These are phyloP conservation scores for Citrullus amarus DNA, from an alignment of 306 rosid genomes.

Conservation along the genomic window DNA sequence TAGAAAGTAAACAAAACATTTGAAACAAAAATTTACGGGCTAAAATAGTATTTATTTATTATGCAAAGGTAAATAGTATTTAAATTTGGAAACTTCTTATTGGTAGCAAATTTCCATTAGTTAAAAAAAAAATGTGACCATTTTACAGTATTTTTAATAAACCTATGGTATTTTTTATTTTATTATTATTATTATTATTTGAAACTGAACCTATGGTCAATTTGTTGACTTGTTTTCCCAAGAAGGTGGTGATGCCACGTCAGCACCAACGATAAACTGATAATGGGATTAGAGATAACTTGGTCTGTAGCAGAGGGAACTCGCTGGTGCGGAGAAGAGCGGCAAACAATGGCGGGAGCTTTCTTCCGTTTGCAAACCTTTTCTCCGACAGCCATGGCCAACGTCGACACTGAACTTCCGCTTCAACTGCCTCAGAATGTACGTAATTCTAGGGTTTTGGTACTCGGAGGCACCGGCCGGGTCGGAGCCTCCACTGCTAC, in stretches of 20 bases:
- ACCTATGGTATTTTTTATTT: too few species aligned
- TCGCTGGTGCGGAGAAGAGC: neutral
- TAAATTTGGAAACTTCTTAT: too few species aligned
- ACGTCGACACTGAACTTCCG: slow-evolving; percentile 3
- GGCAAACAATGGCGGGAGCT: slow-evolving; percentile 25
- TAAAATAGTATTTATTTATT: too few species aligned
- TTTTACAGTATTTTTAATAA: too few species aligned
- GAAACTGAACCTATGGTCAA: too few species aligned
- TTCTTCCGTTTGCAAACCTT: slow-evolving; percentile 22
- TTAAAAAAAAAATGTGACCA: too few species aligned
- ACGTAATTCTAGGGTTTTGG: slow-evolving; percentile 52
- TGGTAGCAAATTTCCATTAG: too few species aligned
- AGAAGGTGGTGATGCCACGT: slow-evolving; percentile 18
- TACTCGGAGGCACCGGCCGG: slow-evolving; percentile 91
- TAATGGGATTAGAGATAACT: neutral
- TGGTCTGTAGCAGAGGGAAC: neutral
- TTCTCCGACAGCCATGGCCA: slow-evolving; percentile 11
- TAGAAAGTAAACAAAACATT: too few species aligned
- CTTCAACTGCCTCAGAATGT: slow-evolving; percentile 43
- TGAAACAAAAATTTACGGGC: too few species aligned
- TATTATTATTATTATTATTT: too few species aligned
- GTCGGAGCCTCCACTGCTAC: slow-evolving; percentile 87
- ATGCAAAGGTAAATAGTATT: too few species aligned
- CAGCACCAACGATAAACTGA: slow-evolving; percentile 12
- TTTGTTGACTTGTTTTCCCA: neutral